A percentile compares a stretch with the other conserved stretches of the same genome.
These are phyloP conservation scores for Primulina huaijiensis DNA, from an alignment of 257 asterid species.

Conservation along the genomic window DNA sequence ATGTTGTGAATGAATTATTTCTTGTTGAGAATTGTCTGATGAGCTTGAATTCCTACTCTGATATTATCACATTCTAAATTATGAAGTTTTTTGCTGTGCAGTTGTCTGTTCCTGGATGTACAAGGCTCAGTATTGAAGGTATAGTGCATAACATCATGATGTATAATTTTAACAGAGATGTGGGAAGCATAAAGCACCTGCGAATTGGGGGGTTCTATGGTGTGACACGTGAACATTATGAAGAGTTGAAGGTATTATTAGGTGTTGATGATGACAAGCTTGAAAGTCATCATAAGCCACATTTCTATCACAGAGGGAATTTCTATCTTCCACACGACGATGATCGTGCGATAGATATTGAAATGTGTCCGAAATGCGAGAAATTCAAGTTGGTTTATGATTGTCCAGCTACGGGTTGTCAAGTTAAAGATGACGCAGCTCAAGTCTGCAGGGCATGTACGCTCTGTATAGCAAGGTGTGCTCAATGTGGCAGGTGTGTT, in stretches of 20 bases:
- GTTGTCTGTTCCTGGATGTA: conserved; percentile 81
- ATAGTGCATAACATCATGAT: conserved; percentile 45
- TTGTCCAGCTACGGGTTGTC: conserved; percentile 79
- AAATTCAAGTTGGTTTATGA: conserved; percentile 70
- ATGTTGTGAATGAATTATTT: neutral
- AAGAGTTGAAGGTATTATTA: conserved; percentile 47
- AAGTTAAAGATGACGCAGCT: conserved; percentile 35
- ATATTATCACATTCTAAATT: conserved; percentile 16
- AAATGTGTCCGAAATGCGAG: conserved; percentile 71
- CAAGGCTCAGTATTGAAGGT: conserved; percentile 65
- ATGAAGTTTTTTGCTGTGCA: conserved; percentile 33
- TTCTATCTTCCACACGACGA: conserved; percentile 60
- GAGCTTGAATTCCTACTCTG: neutral
- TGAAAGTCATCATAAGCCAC: conserved; percentile 43
- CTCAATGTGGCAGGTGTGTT: conserved; percentile 75
- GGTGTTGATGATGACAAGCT: conserved; percentile 31
- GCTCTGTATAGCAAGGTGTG: conserved; percentile 67
- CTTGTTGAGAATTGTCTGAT: neutral
- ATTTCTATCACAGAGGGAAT: conserved; percentile 51
- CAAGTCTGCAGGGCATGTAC: conserved; percentile 69
- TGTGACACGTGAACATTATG: conserved; percentile 47
- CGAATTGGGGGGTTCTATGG: conserved; percentile 74
- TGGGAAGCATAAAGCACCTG: conserved; percentile 50
- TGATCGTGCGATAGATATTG: conserved; percentile 69
- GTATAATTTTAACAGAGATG: conserved; percentile 40